Percentiles rank a stretch among this genome's conserved stretches.
Evolutionary conservation across 148 eudicot genomes (phyloP).

Genomic region (Rhododendron molle): DNA sequence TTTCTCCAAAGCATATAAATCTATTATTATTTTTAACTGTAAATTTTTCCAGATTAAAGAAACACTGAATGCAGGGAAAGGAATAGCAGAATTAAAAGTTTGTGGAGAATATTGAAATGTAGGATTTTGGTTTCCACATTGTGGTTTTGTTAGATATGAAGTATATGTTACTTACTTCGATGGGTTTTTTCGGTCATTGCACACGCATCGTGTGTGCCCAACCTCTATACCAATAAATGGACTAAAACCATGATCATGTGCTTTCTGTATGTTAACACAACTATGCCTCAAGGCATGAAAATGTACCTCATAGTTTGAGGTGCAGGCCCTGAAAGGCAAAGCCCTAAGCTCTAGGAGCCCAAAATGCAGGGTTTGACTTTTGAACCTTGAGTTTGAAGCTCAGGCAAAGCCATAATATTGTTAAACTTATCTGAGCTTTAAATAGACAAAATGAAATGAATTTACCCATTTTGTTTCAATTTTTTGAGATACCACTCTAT

Average conservation of each 20-base stretch:
- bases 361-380: neutral
- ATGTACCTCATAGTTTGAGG: neutral
- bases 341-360: neutral
- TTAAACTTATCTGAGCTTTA: neutral
- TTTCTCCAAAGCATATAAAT: neutral
- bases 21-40: no score
- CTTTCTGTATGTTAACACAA: neutral
- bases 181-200: neutral
- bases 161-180: neutral
- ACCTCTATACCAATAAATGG: neutral
- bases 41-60: no score
- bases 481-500: neutral
- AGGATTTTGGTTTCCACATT: neutral
- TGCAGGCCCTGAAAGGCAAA: neutral
- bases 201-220: neutral
- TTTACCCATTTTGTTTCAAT: neutral
- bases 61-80: neutral
- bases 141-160: no score
- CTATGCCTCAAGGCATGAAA: conserved; percentile 3
- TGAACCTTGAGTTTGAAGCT: neutral
- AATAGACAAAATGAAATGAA: neutral
- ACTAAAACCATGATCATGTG: neutral
- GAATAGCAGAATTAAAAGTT: neutral
- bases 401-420: neutral
- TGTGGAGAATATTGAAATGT: neutral